Percentiles rank a stretch among this genome's conserved stretches.
phyloP scores from a whole-genome alignment of 495 filamentous ascomycete genomes.

The Geoglossum glabrum region DNA sequence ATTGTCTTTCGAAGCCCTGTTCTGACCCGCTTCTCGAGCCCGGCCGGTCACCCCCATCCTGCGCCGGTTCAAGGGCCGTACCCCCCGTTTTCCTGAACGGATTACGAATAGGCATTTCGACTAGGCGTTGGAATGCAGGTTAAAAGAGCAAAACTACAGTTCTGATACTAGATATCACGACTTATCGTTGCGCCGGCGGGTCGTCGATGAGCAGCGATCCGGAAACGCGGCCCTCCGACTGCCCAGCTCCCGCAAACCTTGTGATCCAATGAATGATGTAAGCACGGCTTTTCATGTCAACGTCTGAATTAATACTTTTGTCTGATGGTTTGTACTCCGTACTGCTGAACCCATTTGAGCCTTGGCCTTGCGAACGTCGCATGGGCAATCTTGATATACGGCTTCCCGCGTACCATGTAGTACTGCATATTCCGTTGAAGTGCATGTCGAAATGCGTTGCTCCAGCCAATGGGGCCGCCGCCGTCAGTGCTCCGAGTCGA shows the following conservation, averaged over 20 bases:
- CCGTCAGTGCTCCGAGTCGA: background rate
- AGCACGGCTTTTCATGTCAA: background rate
- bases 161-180: background rate
- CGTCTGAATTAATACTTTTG: background rate
- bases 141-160: background rate
- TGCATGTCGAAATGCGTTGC: too few species aligned
- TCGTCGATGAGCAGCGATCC: background rate
- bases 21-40: constrained; percentile 6
- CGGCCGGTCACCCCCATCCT: background rate
- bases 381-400: constrained; percentile 6
- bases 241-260: background rate
- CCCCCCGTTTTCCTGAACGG: constrained; percentile 4
- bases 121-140: background rate
- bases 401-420: background rate
- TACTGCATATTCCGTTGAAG: background rate
- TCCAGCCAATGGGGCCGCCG: background rate
- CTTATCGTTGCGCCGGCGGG: background rate
- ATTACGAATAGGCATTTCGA: constrained; percentile 7
- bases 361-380: constrained; percentile 9
- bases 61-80: background rate
- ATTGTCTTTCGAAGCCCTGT: constrained; percentile 29
- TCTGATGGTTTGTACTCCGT: background rate
- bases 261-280: background rate
- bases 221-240: too few species aligned
- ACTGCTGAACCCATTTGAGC: background rate